A percentile compares a stretch with the other conserved stretches of the same genome.
These are phyloP conservation scores for Monsonia emarginata DNA, from an alignment of 441 rosid species.

Conservation along the genomic window DNA sequence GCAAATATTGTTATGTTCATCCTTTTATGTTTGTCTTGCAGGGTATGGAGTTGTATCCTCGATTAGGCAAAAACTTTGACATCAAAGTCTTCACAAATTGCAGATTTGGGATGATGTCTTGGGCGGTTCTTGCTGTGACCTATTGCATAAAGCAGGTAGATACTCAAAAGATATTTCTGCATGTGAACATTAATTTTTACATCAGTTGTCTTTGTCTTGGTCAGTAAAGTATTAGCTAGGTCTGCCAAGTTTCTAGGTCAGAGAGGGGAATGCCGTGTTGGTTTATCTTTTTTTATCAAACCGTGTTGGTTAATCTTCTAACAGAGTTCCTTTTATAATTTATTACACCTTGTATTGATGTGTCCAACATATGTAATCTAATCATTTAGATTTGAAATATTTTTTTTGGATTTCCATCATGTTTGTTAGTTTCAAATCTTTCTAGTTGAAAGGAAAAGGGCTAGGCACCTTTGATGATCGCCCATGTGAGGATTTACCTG, in stretches of 20 bases:
- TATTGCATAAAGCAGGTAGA: conserved; percentile 95
- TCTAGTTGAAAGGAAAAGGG: neutral
- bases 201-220: neutral
- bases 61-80: conserved; percentile 88
- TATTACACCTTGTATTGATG: neutral
- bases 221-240: neutral
- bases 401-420: neutral
- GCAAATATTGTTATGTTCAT: neutral
- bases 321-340: neutral
- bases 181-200: conserved; percentile 3
- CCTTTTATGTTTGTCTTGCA: conserved; percentile 24
- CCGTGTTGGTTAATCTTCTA: neutral
- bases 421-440: neutral
- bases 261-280: too few relatives aligned
- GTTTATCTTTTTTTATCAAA: too few relatives aligned
- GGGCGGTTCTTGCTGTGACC: conserved; percentile 96
- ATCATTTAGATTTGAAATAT: neutral
- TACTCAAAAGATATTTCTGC: conserved; percentile 4
- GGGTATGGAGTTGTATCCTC: conserved; percentile 99
- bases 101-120: conserved; percentile 97
- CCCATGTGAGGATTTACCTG: neutral
- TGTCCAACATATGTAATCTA: neutral
- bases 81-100: conserved; percentile 94
- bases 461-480: neutral
- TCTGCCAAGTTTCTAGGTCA: neutral